Percentiles rank a stretch among this genome's conserved stretches.
phyloP scores from a whole-genome alignment of 2,329 filamentous ascomycete species.

The Cryphonectria parasitica region DNA sequence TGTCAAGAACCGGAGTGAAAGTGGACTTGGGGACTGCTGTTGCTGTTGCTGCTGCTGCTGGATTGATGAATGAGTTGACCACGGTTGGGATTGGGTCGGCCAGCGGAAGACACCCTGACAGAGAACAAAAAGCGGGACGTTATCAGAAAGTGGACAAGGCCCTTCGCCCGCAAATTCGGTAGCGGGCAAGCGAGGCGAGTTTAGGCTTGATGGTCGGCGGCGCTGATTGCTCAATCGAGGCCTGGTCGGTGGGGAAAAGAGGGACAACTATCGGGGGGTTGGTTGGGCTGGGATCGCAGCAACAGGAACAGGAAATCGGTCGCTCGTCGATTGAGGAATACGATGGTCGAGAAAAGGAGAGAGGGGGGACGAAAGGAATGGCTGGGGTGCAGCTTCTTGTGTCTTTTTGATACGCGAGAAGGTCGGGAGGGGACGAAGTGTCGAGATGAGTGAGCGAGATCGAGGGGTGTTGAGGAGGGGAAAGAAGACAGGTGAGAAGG shows the following conservation, averaged over 20 bases:
- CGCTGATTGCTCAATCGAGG: conserved; percentile 18
- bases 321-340: not conserved
- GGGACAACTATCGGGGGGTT: not conserved
- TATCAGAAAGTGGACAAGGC: conserved; percentile 30
- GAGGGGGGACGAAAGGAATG: not conserved
- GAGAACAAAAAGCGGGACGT: conserved; percentile 31
- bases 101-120: conserved; percentile 28
- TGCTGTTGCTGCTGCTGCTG: not conserved
- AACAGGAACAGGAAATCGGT: not conserved
- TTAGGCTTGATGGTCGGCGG: conserved; percentile 21
- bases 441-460: not conserved
- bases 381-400: not conserved
- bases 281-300: no score
- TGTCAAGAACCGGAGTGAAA: conserved; percentile 18
- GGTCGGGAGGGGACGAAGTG: not conserved
- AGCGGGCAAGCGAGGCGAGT: conserved; percentile 26
- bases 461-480: not conserved
- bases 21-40: conserved; percentile 2
- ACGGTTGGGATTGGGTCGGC: conserved; percentile 24
- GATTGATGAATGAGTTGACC: conserved; percentile 10
- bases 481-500: not conserved
- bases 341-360: not conserved
- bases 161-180: conserved; percentile 22
- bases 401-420: not conserved
- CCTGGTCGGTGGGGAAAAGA: conserved; percentile 8